Percentiles rank a stretch among this genome's conserved stretches.
Evolutionary conservation across 768 basidiomycete species (phyloP).

Genomic region (Solioccasus polychromus): DNA sequence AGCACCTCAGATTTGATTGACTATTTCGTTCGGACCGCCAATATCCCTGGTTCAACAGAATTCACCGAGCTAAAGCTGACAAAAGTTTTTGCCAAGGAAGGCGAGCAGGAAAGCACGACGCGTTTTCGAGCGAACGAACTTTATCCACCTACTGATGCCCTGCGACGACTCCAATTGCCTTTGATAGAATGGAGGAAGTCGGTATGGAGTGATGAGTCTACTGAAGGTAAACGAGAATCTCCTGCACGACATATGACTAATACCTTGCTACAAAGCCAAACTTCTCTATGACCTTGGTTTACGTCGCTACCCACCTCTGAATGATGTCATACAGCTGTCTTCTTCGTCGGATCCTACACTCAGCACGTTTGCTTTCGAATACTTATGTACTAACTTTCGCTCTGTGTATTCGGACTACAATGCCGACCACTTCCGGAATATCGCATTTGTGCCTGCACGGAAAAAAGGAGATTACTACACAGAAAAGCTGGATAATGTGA

Average conservation of each 20-base stretch:
- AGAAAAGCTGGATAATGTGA: neutral
- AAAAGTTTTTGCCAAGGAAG: neutral
- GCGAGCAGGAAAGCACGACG: neutral
- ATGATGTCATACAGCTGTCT: constrained; percentile 63
- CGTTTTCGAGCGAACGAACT: neutral
- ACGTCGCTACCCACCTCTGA: constrained; percentile 59
- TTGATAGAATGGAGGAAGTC: neutral
- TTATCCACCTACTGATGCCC: neutral
- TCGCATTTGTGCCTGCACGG: neutral
- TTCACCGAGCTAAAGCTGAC: neutral
- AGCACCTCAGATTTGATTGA: neutral
- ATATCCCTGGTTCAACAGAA: neutral
- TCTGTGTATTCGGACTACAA: constrained; percentile 35
- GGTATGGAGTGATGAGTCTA: neutral
- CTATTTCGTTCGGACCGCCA: neutral
- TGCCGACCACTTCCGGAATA: constrained; percentile 39
- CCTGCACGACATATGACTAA: neutral
- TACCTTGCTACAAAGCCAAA: constrained; percentile 43
- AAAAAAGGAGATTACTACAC: neutral
- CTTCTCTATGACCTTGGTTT: constrained; percentile 71
- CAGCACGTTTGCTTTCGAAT: constrained; percentile 61
- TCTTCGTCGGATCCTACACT: constrained; percentile 45
- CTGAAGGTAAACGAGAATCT: neutral
- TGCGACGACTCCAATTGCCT: neutral
- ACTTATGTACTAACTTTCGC: constrained; percentile 53